Evolutionary conservation across 2,329 filamentous ascomycete species (phyloP), one percentile per base, ranked within the genome.

Genomic region (Colletotrichum filicis): DNA sequence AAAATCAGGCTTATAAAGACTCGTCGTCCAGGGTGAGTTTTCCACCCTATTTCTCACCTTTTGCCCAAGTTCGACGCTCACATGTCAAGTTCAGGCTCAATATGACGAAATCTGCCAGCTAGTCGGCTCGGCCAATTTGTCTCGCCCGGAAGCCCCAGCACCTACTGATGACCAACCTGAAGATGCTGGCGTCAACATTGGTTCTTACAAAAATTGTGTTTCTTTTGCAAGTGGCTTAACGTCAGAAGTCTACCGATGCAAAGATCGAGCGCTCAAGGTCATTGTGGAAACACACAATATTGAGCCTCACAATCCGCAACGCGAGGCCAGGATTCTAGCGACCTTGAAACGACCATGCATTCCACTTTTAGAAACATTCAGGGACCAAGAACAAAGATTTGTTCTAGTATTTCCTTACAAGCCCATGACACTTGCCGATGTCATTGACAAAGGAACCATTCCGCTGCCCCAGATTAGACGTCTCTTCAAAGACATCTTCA

Each of bases 391-490:
- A 64, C 91, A 93, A 70, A 89, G 89, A 57, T 90, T 97, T 66
- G 91, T 97, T 26, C 87, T 98, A 7, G 93, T 93, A 1, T 97
- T 98, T 74, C 97, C 97, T 0, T 98, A 93, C 81, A 90, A 96
- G 86, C 92, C 91, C 5, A 85, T 92, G 71, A 94, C 93, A 30
- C 87, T 98, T 7, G 89, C 90, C 56, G 84, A 88, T n/a, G 80
- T 98, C 4, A 86, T 98, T 2, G 85, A 87, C 77, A 78, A 84
- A 76, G 81, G 71, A 73, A n/a, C 81, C 11, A 74, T 87, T 16
- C 66, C 83, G 1, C 72, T 75, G 4, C 22, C 76, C 16, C 79
- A 81, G 8, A 74, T 85, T 16, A 79, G 80, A 24, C 76, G 79
- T 26, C 90, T 86, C 81, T 97, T 87, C 82, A 83, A 71, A 12